A percentile compares a stretch with the other conserved stretches of the same genome.
These are phyloP conservation scores for Coniferiporia sulphurascens DNA, from an alignment of 1,284 basidiomycete genomes.

Conservation along the genomic window DNA sequence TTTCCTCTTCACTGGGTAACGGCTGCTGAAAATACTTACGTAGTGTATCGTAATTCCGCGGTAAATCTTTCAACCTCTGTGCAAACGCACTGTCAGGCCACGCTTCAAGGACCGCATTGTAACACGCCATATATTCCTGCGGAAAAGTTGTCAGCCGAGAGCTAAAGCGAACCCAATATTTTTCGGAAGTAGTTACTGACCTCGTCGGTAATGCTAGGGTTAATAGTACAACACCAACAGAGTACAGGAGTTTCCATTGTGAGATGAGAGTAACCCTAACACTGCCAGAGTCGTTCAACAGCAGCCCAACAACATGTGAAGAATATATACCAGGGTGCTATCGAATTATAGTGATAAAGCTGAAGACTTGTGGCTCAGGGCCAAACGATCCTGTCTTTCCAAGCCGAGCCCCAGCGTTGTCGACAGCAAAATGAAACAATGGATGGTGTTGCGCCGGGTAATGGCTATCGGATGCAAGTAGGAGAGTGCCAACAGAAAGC, in stretches of 20 bases:
- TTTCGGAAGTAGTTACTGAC: slow-evolving; percentile 3
- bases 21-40: slow-evolving; percentile 1
- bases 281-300: no score
- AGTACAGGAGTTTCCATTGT: neutral
- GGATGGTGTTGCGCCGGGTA: neutral
- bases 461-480: neutral
- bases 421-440: neutral
- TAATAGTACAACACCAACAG: slow-evolving; percentile 1
- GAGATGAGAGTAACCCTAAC: neutral
- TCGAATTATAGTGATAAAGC: neutral
- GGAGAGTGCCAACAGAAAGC: neutral
- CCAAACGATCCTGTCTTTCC: neutral
- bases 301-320: neutral
- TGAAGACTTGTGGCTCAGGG: neutral
- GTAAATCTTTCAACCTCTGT: slow-evolving; percentile 11
- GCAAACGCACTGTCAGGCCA: slow-evolving; percentile 16
- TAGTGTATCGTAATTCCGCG: slow-evolving; percentile 17
- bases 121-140: slow-evolving; percentile 17
- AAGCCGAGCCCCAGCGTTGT: no score
- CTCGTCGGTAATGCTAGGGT: slow-evolving; percentile 15
- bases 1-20: neutral
- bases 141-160: neutral
- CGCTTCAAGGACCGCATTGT: slow-evolving; percentile 17
- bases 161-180: neutral
- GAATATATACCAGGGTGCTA: neutral